A percentile compares a stretch with the other conserved stretches of the same genome.
These are phyloP conservation scores for Stipa capillata DNA, from an alignment of 176 grass and related monocot species.

Conservation along the genomic window DNA sequence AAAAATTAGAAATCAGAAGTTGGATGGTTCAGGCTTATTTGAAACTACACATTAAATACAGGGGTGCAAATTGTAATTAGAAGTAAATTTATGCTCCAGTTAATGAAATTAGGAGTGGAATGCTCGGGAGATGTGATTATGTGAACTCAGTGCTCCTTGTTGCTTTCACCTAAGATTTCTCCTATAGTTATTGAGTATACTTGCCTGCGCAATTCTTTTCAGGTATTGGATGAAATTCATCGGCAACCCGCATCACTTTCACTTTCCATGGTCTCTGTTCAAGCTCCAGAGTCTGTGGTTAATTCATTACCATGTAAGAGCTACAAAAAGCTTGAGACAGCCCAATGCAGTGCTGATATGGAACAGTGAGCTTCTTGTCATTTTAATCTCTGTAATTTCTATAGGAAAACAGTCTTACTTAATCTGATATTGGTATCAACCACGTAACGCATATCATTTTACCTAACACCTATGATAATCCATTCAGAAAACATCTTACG, in stretches of 20 bases:
- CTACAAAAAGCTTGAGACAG: constrained; percentile 56
- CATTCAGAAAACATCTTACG: not conserved
- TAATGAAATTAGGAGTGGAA: not conserved
- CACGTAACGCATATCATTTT: no score
- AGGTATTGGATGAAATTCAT: constrained; percentile 99
- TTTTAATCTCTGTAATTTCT: constrained; percentile 15
- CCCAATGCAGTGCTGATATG: constrained; percentile 58
- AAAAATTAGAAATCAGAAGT: not conserved
- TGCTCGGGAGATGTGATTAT: not conserved
- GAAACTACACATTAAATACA: no score
- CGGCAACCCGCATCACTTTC: constrained; percentile 74
- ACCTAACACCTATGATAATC: not conserved
- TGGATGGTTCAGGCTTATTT: not conserved
- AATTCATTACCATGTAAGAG: constrained; percentile 86
- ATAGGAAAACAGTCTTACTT: not conserved
- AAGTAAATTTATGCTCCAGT: not conserved
- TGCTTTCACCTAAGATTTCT: not conserved
- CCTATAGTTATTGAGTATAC: constrained; percentile 26
- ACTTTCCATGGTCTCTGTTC: constrained; percentile 63
- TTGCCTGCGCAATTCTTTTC: constrained; percentile 28
- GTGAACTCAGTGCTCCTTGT: constrained; percentile 1
- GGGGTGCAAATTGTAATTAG: not conserved
- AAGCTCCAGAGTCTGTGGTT: constrained; percentile 86
- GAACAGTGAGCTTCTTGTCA: constrained; percentile 70
- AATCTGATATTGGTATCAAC: not conserved